A percentile compares a stretch with the other conserved stretches of the same genome.
Conservation (phyloP, 2,329 filamentous ascomycete genomes). For the Alternaria ventricosa region DNA sequence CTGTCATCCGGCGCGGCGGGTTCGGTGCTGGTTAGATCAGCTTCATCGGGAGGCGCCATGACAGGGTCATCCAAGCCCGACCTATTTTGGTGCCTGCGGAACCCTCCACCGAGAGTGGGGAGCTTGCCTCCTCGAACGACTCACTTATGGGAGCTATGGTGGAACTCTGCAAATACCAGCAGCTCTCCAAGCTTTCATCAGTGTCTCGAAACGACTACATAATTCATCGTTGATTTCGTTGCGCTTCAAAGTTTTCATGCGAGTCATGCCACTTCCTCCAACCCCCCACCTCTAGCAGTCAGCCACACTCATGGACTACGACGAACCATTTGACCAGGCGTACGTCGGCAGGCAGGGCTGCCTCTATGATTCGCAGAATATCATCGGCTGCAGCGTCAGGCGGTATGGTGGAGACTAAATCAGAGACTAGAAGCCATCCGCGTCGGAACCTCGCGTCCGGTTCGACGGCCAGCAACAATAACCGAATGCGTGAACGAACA, state of each 20-base stretch:
- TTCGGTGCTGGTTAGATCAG: constrained; percentile 32
- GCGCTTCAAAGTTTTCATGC: not conserved
- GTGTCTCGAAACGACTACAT: not conserved
- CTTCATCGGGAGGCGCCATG: constrained; percentile 35
- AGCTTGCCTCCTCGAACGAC: not conserved
- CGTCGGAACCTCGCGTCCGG: constrained; percentile 29
- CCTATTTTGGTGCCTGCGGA: constrained; percentile 35
- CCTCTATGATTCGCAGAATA: constrained; percentile 17
- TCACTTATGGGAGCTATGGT: not conserved
- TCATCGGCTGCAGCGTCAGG: constrained; percentile 22
- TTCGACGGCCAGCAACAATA: constrained; percentile 34
- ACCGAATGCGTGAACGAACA: constrained; percentile 26
- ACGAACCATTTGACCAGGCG: constrained; percentile 18
- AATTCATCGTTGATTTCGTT: not conserved
- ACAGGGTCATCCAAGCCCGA: constrained; percentile 23
- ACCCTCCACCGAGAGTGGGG: constrained; percentile 18
- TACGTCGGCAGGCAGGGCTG: constrained; percentile 14
- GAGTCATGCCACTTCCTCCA: constrained; percentile 1
- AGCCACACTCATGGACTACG: constrained; percentile 14
- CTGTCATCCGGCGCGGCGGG: constrained; percentile 43
- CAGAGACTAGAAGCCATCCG: constrained; percentile 26
- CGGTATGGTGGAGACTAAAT: constrained; percentile 22
- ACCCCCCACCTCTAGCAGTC: constrained; percentile 19
- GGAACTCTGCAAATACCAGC: not conserved
- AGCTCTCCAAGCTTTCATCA: not conserved